Evolutionary conservation across 1,139 yeast genomes (phyloP), one percentile per base, ranked within the genome.

Genomic region (Hanseniaspora gamundiae): DNA sequence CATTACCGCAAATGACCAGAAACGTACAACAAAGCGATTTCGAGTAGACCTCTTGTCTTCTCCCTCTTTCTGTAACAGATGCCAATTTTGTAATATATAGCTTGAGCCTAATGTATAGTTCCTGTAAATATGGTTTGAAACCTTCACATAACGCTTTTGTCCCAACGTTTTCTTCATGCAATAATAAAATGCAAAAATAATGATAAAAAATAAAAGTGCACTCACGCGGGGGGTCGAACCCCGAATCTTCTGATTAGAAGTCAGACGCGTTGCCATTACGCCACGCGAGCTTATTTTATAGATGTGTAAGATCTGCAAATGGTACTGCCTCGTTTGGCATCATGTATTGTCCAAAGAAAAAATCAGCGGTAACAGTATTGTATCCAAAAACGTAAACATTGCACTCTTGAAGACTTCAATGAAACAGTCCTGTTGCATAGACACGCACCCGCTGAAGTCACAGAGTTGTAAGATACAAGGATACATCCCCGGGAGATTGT

Each of bases 1-100:
- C 97, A 0, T 71, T 91, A 51, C 98, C 98, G 21, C 93, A 95
- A 7, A 86, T 91, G 96, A 88, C 98, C 17, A 71, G 98, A 56
- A 91, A 91, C 65, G 73, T 91, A 53, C 94, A 84, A 57, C 68
- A 75, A 19, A 75, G 76, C 49, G 95, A 88, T 60, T 86, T 87
- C 59, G 67, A 68, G 41, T 61, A 54, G 49, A 3, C 24, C 9
- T 9, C 9, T 24, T 24, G 11, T 16, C 10, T n/a, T 30, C 13
- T 30, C 7, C 13, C 9, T 24, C 9, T 24, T 6, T 24, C n/a
- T n/a, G n/a, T n/a, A n/a, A n/a, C n/a, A n/a, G n/a, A n/a, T n/a
- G n/a, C n/a, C n/a, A n/a, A n/a, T n/a, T n/a, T n/a, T n/a, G n/a
- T n/a, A n/a, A n/a, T n/a, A n/a, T n/a, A n/a, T n/a, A n/a, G n/a